Conservation (phyloP, 805 yeast species). For the Alloascoidea africana region DNA sequence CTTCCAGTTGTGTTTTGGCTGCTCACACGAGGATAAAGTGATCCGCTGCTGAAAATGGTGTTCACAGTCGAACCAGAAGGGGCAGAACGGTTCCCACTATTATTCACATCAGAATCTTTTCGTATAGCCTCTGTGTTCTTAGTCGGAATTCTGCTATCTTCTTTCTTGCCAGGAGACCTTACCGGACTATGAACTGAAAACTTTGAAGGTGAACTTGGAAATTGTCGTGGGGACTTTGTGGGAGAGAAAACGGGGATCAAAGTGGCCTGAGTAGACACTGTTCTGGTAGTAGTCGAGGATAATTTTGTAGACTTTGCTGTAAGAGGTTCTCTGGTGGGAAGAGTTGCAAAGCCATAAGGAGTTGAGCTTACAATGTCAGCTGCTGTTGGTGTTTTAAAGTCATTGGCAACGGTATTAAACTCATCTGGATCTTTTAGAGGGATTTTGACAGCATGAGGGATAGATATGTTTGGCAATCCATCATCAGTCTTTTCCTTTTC, state of each 20-base stretch:
- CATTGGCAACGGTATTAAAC: not conserved
- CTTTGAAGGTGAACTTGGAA: not conserved
- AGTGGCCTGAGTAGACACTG: not conserved
- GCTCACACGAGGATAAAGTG: not conserved
- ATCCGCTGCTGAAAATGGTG: not conserved
- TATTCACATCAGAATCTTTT: not conserved
- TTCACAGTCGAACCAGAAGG: not conserved
- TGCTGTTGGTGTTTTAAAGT: slow-evolving; percentile 1
- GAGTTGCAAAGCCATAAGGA: slow-evolving; percentile 1
- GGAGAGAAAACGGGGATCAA: not conserved
- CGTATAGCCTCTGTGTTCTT: not conserved
- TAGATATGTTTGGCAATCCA: slow-evolving; percentile 2
- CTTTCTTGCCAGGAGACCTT: not conserved
- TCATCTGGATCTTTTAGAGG: slow-evolving; percentile 2
- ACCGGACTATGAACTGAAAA: not conserved
- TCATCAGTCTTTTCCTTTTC: not conserved
- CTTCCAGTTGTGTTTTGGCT: not conserved
- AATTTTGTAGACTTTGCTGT: no score
- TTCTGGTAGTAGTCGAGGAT: no score
- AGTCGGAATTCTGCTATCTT: no score
- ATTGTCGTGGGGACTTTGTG: no score
- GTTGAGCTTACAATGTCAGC: not conserved
- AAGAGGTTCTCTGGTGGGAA: slow-evolving; percentile 3
- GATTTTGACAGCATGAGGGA: not conserved
- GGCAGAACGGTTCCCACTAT: not conserved